A percentile compares a stretch with the other conserved stretches of the same genome.
phyloP scores from a whole-genome alignment of 805 yeast species.

The Candida peoriensis region DNA sequence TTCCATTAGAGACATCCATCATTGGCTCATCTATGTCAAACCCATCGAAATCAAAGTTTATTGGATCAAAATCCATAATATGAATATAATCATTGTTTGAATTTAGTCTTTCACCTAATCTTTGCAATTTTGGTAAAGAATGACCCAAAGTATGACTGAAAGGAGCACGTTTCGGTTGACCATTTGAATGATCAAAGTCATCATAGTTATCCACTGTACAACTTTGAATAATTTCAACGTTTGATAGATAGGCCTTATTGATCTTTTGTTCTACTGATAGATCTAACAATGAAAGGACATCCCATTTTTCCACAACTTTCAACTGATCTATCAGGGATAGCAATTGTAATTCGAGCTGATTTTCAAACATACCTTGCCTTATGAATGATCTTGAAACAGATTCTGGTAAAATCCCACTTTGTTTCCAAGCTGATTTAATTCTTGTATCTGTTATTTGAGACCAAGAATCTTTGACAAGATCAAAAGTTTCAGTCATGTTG shows the following conservation, averaged over 20 bases:
- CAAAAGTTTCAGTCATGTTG: constrained; percentile 51
- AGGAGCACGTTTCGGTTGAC: constrained; percentile 19
- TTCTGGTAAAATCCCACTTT: constrained; percentile 36
- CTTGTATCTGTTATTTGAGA: constrained; percentile 32
- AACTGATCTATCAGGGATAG: constrained; percentile 39
- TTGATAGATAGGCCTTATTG: constrained; percentile 43
- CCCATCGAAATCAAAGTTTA: constrained; percentile 3
- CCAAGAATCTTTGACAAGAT: constrained; percentile 57
- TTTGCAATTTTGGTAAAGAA: constrained; percentile 19
- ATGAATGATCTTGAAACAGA: constrained; percentile 24
- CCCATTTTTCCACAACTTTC: constrained; percentile 55
- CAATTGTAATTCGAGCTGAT: constrained; percentile 36
- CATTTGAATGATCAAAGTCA: constrained; percentile 18
- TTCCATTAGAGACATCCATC: constrained; percentile 1
- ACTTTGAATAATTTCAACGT: constrained; percentile 56
- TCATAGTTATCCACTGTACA: constrained; percentile 43
- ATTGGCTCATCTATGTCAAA: constrained; percentile 1
- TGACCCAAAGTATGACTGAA: constrained; percentile 23
- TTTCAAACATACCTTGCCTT: constrained; percentile 29
- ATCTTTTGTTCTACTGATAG: constrained; percentile 39
- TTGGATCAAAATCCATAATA: constrained; percentile 8
- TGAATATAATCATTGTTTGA: constrained; percentile 2
- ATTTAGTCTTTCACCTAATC: constrained; percentile 18
- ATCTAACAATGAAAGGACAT: constrained; percentile 47
- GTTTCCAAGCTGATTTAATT: constrained; percentile 39